Evolutionary conservation across 2,329 filamentous ascomycete species (phyloP), one percentile per base, ranked within the genome.

Genomic region (Pseudopyricularia cyperi): DNA sequence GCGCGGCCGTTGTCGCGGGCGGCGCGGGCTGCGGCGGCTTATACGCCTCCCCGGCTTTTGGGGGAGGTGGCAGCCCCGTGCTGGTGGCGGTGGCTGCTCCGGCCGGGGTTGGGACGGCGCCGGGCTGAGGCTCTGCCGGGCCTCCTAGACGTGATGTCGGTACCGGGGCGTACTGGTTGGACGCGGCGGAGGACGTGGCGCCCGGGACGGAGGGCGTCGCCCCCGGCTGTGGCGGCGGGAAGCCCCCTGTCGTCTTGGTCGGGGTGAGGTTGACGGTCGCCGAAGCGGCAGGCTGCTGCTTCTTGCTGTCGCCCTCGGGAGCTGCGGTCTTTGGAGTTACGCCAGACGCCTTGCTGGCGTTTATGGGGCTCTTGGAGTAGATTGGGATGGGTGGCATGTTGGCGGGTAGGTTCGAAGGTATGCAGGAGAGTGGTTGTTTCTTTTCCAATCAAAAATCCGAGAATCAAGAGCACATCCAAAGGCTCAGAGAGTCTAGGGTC

Each of bases 381-480:
- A 82, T 72, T 48, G 74, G 76, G 55, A 83, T 74, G n/a, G 78
- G 73, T 48, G 79, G 71, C 79, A 83, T 83, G n/a, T 47, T 67
- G 60, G 22, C 7, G 17, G 37, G 2, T 39, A 26, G 37, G 17
- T 42, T 6, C 5, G n/a, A n/a, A n/a, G n/a, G n/a, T n/a, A n/a
- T n/a, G n/a, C n/a, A n/a, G n/a, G n/a, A n/a, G n/a, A n/a, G n/a
- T n/a, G 17, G n/a, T 42, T 22, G 17, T 22, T 42, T 42, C 7
- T 3, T 19, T 17, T 22, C 11, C 7, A 1, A 9, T 22, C 17
- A 42, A 17, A 42, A 42, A 42, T 7, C 3, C 12, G 7, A n/a
- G 4, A 7, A 15, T 19, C 22, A 4, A 42, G 6, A 42, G 6
- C 37, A 42, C 8, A 19, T 39, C n/a, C 35, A 3, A 39, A 6